Base-by-base conservation (phyloP, 148 eudicot genomes). In the Chenopodium suecicum region DNA sequence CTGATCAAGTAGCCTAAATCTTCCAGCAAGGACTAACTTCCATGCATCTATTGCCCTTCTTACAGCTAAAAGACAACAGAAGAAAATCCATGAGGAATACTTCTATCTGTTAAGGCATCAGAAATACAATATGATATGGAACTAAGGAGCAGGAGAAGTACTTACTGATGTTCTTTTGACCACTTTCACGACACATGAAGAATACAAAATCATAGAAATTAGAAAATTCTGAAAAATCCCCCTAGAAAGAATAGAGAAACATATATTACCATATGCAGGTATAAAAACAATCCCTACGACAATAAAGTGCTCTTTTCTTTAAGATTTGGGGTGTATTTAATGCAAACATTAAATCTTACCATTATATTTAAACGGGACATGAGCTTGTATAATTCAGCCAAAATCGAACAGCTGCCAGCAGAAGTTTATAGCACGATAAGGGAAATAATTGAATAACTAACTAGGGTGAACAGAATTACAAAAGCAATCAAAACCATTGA, bases 91-190 rank as follows among this genome's bases (percentile, higher is more conserved):
- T 64, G 34, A 75, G 78, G 29, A 83, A 69, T 27, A 25, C 29
- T 10, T 46, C 19, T 2, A 25, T 67, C 70, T 27, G 14, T 67
- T 50, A 29, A 74, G 10, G 12, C 41, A 1, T 44, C 48, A 14
- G 4, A 48, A 17, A 54, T 29, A 58, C 48, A 77, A 8, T 32
- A 58, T 81, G 50, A 34, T 62, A 78, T 41, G 69, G 27, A 10
- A 34, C 70, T 25, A 74, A 50, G 47, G 11, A 20, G 41, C 48
- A 66, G 37, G 10, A 19, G 27, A 72, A 56, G 52, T 32, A 85
- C 99, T 90, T 86, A 95, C 99, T 83, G 76, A 95, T 92, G 78
- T 83, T 96, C 86, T 91, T 96, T 83, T 96, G 99, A 82, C 93
- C 94, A 80, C 87, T 92, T 87, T 96, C 97, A 71, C 97, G 94